Base-by-base conservation (phyloP, 768 basidiomycete species). In the Hemileccinum impolitum region DNA sequence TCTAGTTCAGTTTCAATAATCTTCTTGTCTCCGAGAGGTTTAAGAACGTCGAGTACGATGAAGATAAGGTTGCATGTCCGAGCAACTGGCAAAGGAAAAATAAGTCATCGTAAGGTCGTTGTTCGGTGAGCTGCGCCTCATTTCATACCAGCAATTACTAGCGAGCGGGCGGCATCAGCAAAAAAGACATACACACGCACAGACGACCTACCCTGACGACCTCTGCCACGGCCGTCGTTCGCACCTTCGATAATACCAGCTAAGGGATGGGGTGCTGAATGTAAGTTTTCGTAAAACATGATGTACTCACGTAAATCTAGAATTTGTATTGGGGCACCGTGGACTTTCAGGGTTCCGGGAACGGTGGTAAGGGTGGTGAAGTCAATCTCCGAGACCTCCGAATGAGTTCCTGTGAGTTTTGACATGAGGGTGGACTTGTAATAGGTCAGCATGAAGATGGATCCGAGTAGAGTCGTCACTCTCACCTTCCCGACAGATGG, bases 211-310 rank as follows among this genome's bases (percentile, higher is more conserved):
- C 86, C 86, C 79, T 98, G 95, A 56, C 91, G 86, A 78, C 95
- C 95, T 76, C 95, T 75, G 68, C 95, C 95, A 66, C 90, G 83
- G 46, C 94, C 94, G 58, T 96, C 94, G 62, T 93, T 92, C 23
- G 95, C 95, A 58, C 95, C 95, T 67, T 97, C 95, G 54, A 98
- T 96, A 55, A 98, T 98, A 75, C 96, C 95, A 55, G 93, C 87
- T 91, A 54, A 57, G 39, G 47, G 53, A 52, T 19, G 39, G 47
- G 53, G 52, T 19, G 51, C 47, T 64, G 43, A 65, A 57, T 34
- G 43, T 37, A 40, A 8, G 26, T 28, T 30, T 47, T 18, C 19
- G 32, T 12, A 25, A 19, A 25, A 35, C 15, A 40, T 1, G 15
- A 8, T n/a, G 12, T 19, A 74, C 87, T 62, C 60, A 90, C 90